These are phyloP conservation scores for Colletotrichum melonis DNA, from an alignment of 2,329 filamentous ascomycete genomes.

Conservation along the genomic window DNA sequence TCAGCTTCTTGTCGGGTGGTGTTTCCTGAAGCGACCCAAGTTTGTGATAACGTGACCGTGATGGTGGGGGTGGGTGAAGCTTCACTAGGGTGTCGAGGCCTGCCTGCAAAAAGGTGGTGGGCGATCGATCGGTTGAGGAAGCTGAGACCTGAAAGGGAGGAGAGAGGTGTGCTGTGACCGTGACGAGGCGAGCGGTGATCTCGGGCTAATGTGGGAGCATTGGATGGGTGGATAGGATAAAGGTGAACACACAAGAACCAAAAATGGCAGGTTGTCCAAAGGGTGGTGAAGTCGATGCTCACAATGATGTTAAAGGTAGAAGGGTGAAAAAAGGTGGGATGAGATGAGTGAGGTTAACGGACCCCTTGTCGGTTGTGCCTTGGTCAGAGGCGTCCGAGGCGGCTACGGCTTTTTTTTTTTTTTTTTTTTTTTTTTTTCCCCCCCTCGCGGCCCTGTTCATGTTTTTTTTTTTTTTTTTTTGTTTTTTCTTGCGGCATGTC, in stretches of 20 bases:
- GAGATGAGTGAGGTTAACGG: conserved; percentile 23
- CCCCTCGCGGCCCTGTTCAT: too few relatives aligned
- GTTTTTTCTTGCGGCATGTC: too few relatives aligned
- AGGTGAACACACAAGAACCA: neutral
- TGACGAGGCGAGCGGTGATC: neutral
- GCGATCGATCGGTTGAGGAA: neutral
- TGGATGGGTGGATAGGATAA: neutral
- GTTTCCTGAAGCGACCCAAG: neutral
- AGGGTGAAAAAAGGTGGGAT: conserved; percentile 23
- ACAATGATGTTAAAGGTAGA: neutral
- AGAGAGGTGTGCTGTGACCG: conserved; percentile 9
- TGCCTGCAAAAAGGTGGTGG: neutral
- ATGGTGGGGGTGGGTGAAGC: neutral
- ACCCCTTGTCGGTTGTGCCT: conserved; percentile 5
- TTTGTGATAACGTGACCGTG: neutral
- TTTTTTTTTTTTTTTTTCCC: neutral
- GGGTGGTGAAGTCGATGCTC: neutral
- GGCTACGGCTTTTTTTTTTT: neutral
- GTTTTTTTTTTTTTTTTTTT: neutral
- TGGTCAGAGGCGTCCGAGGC: neutral
- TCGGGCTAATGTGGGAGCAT: conserved; percentile 20
- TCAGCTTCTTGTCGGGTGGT: neutral
- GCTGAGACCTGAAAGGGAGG: neutral
- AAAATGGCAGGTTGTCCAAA: neutral
- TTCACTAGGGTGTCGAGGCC: neutral